Evolutionary conservation across 208 protist genomes (phyloP), one percentile per base, ranked within the genome.

Genomic region (Leishmania aethiopica): DNA sequence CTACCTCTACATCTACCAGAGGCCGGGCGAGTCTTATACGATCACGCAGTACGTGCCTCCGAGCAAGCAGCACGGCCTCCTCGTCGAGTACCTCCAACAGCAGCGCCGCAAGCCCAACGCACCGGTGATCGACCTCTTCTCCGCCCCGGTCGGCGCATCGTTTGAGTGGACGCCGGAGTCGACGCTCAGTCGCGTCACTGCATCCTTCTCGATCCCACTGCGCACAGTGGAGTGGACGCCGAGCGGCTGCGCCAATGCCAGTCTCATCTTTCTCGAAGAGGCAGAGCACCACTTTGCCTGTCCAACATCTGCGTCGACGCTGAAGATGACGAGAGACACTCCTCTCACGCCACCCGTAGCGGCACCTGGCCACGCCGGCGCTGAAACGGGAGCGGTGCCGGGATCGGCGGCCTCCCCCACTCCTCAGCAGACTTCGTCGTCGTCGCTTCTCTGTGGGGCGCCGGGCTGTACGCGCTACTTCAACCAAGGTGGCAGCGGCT

Each of bases 401-500:
- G 25, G 22, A 8, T 22, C 42, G 6, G 42, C 28, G 25, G 19
- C 10, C 37, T 47, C 45, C 37, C 1, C 28, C 69, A 2, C 5
- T 53, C 5, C 69, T 35, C 28, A 7, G 57, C 51, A 64, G 75
- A 69, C n/a, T 7, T 47, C 45, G 45, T 42, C 42, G 62, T 32
- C 40, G 32, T 37, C n/a, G 28, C 42, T 45, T 2, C 47, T 32
- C 49, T 17, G 70, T 64, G 66, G 37, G 55, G 1, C 35, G 0
- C 53, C 25, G 45, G 11, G 10, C 1, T 3, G 32, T 32, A 15
- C 59, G 15, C 85, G 83, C 42, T 94, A 91, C 86, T 93, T 95
- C 80, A 92, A 95, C 75, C 76, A 86, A 49, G 85, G 86, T 66
- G 92, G 86, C 53, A 69, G 82, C n/a, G 89, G 84, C 35, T 80